Conservation (phyloP, 345 rosid genomes). For the Noccaea bulbosa region DNA sequence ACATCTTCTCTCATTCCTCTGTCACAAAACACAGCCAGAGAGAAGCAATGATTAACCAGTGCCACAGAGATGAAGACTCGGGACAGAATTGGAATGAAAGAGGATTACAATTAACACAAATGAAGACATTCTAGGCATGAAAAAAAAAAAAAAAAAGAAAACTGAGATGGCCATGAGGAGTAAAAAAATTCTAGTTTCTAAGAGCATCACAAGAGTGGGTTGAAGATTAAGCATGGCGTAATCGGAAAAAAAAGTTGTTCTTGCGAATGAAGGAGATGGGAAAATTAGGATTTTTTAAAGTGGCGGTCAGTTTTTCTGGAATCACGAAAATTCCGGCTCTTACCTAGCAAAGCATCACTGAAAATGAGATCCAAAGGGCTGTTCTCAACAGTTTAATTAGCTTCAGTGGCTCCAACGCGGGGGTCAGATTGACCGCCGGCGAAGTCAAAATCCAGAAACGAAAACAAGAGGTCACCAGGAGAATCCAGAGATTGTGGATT, state of each 20-base stretch:
- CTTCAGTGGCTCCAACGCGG: conserved; percentile 6
- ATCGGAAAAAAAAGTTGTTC: conserved; percentile 17
- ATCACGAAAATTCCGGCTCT: background rate
- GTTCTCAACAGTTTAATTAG: background rate
- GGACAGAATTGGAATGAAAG: background rate
- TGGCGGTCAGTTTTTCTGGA: background rate
- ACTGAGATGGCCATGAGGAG: background rate
- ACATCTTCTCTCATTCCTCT: conserved; percentile 21
- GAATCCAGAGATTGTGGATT: conserved; percentile 7
- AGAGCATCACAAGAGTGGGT: background rate
- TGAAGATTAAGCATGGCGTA: background rate
- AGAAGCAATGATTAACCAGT: background rate
- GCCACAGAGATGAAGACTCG: conserved; percentile 2
- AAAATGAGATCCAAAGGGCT: conserved; percentile 19
- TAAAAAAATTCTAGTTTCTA: background rate
- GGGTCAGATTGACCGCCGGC: background rate
- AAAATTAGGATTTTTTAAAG: background rate
- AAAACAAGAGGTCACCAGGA: background rate
- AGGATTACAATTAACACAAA: background rate
- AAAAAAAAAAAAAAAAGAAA: background rate
- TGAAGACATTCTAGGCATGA: background rate
- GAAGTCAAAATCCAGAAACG: conserved; percentile 8
- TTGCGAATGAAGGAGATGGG: background rate
- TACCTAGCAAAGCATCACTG: conserved; percentile 27
- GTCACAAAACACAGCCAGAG: conserved; percentile 21